Evolutionary conservation across 2,329 filamentous ascomycete species (phyloP).

Genomic region (Bimuria novae-zelandiae): DNA sequence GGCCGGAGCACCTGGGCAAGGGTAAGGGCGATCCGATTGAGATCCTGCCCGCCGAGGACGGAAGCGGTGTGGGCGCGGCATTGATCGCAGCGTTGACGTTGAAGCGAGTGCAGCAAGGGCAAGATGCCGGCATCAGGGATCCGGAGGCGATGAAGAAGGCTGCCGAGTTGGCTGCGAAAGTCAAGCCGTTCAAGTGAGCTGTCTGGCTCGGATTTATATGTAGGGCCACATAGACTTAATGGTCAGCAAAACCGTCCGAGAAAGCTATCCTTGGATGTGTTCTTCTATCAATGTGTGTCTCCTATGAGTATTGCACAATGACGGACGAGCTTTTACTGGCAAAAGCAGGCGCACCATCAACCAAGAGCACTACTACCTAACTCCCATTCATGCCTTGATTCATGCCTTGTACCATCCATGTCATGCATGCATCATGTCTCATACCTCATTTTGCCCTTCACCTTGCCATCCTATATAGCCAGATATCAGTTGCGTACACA

Average conservation of each 20-base stretch:
- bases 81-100: conserved; percentile 79
- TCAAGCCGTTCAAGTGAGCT: neutral
- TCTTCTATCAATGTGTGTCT: neutral
- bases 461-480: neutral
- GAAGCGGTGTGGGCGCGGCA: conserved; percentile 94
- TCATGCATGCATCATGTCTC: neutral
- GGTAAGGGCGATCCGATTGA: conserved; percentile 73
- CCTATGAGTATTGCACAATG: neutral
- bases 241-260: neutral
- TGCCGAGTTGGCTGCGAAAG: conserved; percentile 12
- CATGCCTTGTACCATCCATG: neutral
- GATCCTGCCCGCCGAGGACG: conserved; percentile 89
- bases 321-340: neutral
- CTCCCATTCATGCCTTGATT: neutral
- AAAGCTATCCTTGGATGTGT: neutral
- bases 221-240: neutral
- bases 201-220: neutral
- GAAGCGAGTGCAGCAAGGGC: conserved; percentile 65
- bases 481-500: neutral
- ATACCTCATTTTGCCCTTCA: neutral
- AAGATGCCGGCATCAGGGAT: conserved; percentile 62
- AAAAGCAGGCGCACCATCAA: neutral
- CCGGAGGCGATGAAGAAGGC: conserved; percentile 49
- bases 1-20: conserved; percentile 76
- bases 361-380: neutral